Evolutionary conservation across 1,284 basidiomycete species (phyloP).

Genomic region (Ustilago bromivora): DNA sequence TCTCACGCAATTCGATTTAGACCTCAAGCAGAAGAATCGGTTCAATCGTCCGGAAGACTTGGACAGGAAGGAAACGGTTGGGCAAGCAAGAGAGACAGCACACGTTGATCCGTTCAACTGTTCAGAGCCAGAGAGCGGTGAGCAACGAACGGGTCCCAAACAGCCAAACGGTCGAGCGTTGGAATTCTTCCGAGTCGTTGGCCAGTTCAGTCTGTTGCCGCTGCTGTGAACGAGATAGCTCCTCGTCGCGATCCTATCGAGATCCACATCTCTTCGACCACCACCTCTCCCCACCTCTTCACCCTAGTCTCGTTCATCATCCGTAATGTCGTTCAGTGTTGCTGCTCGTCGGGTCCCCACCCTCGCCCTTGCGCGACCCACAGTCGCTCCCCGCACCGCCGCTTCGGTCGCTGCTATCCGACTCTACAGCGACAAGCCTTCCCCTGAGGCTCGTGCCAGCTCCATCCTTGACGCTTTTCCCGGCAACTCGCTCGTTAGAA

Average conservation of each 20-base stretch:
- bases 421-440: conserved; percentile 67
- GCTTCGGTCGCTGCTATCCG: conserved; percentile 53
- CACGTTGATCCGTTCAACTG: neutral
- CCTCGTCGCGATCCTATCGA: conserved; percentile 24
- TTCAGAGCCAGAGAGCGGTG: neutral
- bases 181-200: conserved; percentile 11
- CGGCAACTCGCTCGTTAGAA: conserved; percentile 90
- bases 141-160: neutral
- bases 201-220: conserved; percentile 1
- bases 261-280: conserved; percentile 9
- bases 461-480: conserved; percentile 93
- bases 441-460: conserved; percentile 86
- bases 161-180: neutral
- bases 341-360: conserved; percentile 49
- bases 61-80: conserved; percentile 9
- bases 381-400: conserved; percentile 41
- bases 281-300: conserved; percentile 22
- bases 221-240: neutral
- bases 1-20: neutral
- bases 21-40: neutral
- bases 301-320: conserved; percentile 13
- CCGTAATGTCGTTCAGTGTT: conserved; percentile 49
- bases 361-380: conserved; percentile 53
- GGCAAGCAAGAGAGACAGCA: neutral
- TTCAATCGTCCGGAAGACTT: conserved; percentile 11